Evolutionary conservation across 108 stramenopile species (phyloP).

Genomic region (Skeletonema grethae): DNA sequence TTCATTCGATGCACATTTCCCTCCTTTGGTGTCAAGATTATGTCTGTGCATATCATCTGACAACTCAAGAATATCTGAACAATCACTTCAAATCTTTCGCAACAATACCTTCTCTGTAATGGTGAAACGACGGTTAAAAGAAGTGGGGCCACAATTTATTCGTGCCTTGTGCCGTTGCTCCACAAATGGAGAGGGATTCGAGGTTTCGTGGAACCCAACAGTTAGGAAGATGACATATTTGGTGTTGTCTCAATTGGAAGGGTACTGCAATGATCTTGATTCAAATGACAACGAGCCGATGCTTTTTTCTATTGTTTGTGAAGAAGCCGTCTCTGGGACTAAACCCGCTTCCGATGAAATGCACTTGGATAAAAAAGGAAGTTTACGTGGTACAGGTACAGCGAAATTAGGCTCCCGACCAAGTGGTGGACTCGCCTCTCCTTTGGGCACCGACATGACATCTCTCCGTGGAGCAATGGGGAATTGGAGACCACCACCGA

Average conservation of each 20-base stretch:
- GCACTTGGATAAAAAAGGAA: background rate
- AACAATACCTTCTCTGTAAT: conserved; percentile 59
- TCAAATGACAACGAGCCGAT: background rate
- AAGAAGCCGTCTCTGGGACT: conserved; percentile 34
- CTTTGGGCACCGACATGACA: conserved; percentile 20
- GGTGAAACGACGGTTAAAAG: conserved; percentile 36
- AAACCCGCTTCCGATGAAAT: conserved; percentile 1
- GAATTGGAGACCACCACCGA: conserved; percentile 59
- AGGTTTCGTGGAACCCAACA: conserved; percentile 86
- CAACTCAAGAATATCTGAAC: conserved; percentile 77
- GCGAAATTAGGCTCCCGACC: conserved; percentile 24
- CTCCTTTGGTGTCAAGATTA: conserved; percentile 40
- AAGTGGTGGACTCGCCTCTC: conserved; percentile 11
- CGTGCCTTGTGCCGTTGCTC: conserved; percentile 59
- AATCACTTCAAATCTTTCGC: conserved; percentile 68
- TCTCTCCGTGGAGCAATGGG: conserved; percentile 73
- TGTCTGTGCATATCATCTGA: conserved; percentile 78
- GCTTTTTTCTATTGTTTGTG: conserved; percentile 34
- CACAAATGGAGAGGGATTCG: conserved; percentile 30
- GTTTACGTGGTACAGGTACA: conserved; percentile 17
- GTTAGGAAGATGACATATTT: conserved; percentile 83
- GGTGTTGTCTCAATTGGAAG: conserved; percentile 51
- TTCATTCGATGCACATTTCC: conserved; percentile 35
- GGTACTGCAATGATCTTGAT: conserved; percentile 27
- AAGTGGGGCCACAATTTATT: conserved; percentile 52